Base-by-base conservation (phyloP, 1,284 basidiomycete genomes). In the Fomitopsis pinicola region DNA sequence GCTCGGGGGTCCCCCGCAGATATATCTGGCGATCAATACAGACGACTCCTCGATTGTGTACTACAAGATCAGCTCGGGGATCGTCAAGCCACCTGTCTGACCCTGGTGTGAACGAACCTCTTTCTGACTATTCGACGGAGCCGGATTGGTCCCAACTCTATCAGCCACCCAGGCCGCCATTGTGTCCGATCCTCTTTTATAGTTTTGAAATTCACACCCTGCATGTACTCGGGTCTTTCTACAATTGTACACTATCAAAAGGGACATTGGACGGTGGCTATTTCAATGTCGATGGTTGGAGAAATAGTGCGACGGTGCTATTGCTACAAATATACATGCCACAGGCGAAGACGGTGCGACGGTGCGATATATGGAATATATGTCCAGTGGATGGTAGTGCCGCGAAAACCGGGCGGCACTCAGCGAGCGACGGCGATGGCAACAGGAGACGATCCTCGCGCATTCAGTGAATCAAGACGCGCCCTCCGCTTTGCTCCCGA, bases 1-100 rank as follows among this genome's bases (percentile, higher is more conserved):
- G 14, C 70, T 88, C 22, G 75, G 72, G 40, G 71, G 78, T 50
- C 79, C 82, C 2, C 66, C 75, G n/a, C 80, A 83, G 59, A 72
- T 92, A 42, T 88, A 84, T 69, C 73, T 92, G 40, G 90, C 86
- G 2, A 87, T 92, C 61, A 85, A 84, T 38, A 82, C 86, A 0
- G 85, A 89, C 58, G 91, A 92, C 67, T 86, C 89, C 5, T 92
- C 91, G 2, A 86, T 89, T 55, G 90, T 92, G 52, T 92, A 92
- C 72, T 92, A 92, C 73, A 91, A 89, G 66, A 78, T 92, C 61
- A 89, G 86, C 63, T 77, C 78, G 46, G 91, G 89, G 59, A 88
- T 92, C 22, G 82, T 85, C 61, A 92, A 92, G 67, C 91, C 91
- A 15, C 77, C 82, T 22, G 73, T 88, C 55, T 90, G 60, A 65